phyloP scores from a whole-genome alignment of 1,139 yeast genomes.

The Blastobotrys apis region DNA sequence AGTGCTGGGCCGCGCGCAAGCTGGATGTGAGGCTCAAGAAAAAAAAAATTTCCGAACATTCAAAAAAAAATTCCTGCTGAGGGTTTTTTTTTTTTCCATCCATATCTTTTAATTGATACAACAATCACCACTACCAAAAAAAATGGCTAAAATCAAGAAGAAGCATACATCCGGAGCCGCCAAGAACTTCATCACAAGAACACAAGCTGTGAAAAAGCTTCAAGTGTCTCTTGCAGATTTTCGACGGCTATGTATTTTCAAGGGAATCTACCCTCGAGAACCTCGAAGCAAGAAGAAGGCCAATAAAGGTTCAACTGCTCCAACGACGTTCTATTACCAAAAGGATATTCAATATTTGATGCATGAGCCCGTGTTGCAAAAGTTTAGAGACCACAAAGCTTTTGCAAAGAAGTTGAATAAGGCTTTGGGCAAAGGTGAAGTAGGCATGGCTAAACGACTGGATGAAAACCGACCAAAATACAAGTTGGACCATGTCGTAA shows the following conservation, averaged over 20 bases:
- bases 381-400: conserved; percentile 93
- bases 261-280: conserved; percentile 88
- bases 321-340: conserved; percentile 87
- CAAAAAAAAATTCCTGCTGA: neutral
- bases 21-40: conserved; percentile 7
- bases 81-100: conserved; percentile 10
- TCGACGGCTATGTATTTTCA: conserved; percentile 94
- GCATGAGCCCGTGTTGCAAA: conserved; percentile 91
- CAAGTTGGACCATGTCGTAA: conserved; percentile 82
- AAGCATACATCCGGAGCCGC: conserved; percentile 87
- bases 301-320: conserved; percentile 94
- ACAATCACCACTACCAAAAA: conserved; percentile 3
- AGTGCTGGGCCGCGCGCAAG: too few relatives aligned
- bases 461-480: conserved; percentile 80
- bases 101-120: conserved; percentile 4
- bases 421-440: conserved; percentile 90
- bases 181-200: conserved; percentile 85
- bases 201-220: conserved; percentile 88
- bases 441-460: conserved; percentile 78
- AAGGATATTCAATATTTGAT: conserved; percentile 91
- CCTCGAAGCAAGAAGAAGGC: conserved; percentile 96
- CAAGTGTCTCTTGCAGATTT: conserved; percentile 97
- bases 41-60: conserved; percentile 2
- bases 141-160: conserved; percentile 49
- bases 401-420: conserved; percentile 86